These are phyloP conservation scores for Globisporangium radiosum DNA, from an alignment of 352 stramenopile species.

Conservation along the genomic window DNA sequence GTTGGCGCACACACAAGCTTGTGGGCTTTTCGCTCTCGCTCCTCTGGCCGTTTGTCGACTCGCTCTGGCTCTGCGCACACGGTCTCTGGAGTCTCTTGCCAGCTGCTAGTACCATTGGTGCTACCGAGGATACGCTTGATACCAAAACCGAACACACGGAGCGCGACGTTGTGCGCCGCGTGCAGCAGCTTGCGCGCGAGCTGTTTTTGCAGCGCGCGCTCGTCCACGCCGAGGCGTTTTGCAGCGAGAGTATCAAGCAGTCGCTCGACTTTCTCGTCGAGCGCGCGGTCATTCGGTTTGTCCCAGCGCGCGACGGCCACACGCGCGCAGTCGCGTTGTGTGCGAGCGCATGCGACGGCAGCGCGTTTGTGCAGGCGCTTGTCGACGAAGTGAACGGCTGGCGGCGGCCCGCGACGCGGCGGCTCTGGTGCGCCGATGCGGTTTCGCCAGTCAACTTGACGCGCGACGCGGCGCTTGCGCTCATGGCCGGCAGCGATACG, in stretches of 20 bases:
- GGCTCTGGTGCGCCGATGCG: conserved; percentile 27
- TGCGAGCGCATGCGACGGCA: not conserved
- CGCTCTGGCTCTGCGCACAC: conserved; percentile 53
- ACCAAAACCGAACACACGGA: conserved; percentile 20
- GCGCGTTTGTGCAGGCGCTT: conserved; percentile 21
- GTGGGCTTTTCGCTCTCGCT: conserved; percentile 60
- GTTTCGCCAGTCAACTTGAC: not conserved
- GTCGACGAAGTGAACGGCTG: conserved; percentile 32
- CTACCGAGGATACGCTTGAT: not conserved
- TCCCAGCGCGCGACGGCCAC: conserved; percentile 21
- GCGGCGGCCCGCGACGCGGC: conserved; percentile 34
- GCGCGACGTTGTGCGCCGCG: conserved; percentile 39
- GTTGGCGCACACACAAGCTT: conserved; percentile 32
- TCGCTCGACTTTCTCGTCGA: conserved; percentile 59
- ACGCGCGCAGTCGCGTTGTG: conserved; percentile 23
- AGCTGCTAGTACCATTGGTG: too few relatives aligned
- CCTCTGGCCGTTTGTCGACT: conserved; percentile 74
- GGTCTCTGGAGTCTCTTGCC: conserved; percentile 35
- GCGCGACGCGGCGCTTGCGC: conserved; percentile 4
- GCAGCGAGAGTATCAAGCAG: conserved; percentile 73
- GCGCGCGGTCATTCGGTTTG: conserved; percentile 27
- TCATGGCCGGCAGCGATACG: conserved; percentile 1
- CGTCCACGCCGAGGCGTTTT: conserved; percentile 58
- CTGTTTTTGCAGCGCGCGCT: conserved; percentile 38
- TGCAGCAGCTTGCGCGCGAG: conserved; percentile 48